These are phyloP conservation scores for Alternaria consortialis DNA, from an alignment of 2,329 filamentous ascomycete species.

Conservation along the genomic window DNA sequence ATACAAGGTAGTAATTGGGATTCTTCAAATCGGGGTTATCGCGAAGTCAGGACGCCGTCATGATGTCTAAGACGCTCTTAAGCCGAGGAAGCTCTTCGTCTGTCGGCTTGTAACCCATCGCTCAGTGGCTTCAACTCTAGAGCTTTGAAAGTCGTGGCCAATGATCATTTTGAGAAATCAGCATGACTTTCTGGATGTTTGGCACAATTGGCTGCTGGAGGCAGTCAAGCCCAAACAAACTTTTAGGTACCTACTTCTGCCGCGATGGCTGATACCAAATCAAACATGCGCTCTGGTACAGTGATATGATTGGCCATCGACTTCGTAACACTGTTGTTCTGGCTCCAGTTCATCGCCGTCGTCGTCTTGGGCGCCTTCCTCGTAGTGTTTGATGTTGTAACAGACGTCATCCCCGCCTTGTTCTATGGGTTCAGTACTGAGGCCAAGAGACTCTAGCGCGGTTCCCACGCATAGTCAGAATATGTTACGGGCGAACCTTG, in stretches of 20 bases:
- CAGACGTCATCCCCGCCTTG: constrained; percentile 17
- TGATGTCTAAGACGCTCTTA: not conserved
- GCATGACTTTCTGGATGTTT: not conserved
- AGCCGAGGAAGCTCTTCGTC: not conserved
- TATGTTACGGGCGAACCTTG: not conserved
- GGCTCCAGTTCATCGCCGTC: not conserved
- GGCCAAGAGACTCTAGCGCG: constrained; percentile 6
- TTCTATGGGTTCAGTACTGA: constrained; percentile 1
- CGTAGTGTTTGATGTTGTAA: constrained; percentile 18
- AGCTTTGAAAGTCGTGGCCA: not conserved
- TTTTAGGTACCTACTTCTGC: constrained; percentile 5
- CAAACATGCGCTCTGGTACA: constrained; percentile 8
- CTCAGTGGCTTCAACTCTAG: not conserved
- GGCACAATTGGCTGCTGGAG: too few relatives aligned
- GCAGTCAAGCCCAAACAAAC: not conserved
- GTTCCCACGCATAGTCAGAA: not conserved
- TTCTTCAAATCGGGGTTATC: constrained; percentile 1
- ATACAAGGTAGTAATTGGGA: constrained; percentile 17
- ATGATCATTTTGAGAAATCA: not conserved
- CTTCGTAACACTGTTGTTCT: constrained; percentile 17
- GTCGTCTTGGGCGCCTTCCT: constrained; percentile 6
- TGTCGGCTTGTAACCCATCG: not conserved
- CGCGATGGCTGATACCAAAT: constrained; percentile 14
- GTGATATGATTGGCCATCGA: constrained; percentile 12
- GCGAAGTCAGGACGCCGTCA: constrained; percentile 5